phyloP scores from a whole-genome alignment of 1,284 basidiomycete species.

The Cryptococcus sp. region DNA sequence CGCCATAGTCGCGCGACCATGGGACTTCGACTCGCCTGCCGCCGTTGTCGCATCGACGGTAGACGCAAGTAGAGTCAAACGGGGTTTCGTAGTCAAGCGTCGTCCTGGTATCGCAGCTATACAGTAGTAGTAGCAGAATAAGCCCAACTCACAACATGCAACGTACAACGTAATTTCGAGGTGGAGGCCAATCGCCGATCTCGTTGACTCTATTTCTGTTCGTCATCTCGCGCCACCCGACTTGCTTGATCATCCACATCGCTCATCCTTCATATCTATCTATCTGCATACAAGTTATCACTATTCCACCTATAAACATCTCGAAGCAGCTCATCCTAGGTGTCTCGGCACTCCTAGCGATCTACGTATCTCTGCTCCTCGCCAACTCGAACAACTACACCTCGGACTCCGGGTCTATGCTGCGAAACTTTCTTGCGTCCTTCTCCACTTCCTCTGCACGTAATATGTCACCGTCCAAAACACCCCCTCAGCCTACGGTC shows the following conservation, averaged over 20 bases:
- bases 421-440: conserved; percentile 31
- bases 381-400: too few species aligned
- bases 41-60: too few species aligned
- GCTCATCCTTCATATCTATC: too few species aligned
- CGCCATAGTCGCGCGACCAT: conserved; percentile 25
- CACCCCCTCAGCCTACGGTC: conserved; percentile 52
- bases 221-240: conserved; percentile 4
- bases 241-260: background rate
- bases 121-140: background rate
- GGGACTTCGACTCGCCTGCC: conserved; percentile 21
- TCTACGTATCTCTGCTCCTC: too few species aligned
- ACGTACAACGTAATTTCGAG: background rate
- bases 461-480: conserved; percentile 31
- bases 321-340: too few species aligned
- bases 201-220: background rate
- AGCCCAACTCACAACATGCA: background rate
- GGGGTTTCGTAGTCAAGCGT: conserved; percentile 2
- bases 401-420: background rate
- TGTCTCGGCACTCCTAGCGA: too few species aligned
- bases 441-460: conserved; percentile 21
- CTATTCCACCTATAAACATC: too few species aligned
- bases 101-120: background rate
- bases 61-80: background rate
- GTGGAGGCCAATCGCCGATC: background rate
- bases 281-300: too few species aligned